Evolutionary conservation across 345 rosid species (phyloP), one percentile per base, ranked within the genome.

Genomic region (Citropsis articulata): DNA sequence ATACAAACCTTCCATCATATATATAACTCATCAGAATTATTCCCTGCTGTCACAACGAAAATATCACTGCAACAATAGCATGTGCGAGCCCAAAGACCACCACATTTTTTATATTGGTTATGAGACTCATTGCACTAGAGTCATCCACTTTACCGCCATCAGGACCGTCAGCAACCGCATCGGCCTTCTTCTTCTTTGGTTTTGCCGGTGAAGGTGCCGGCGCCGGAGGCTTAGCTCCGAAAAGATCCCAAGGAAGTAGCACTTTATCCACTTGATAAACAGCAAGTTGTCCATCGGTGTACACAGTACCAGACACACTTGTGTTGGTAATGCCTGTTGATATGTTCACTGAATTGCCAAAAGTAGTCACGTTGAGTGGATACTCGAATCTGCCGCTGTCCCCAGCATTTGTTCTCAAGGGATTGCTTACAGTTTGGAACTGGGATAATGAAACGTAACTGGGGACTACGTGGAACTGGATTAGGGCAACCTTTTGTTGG

Each of bases 161-260:
- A 0, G 90, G 82, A 10, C 45, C 78, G 9, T 84, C 76, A 1
- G 57, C 75, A 6, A 71, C 84, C 2, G 66, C 69, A 61, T 30
- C 70, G 13, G 80, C 61, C 0, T 77, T 79, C 70, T 80, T 78
- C 85, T 86, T 84, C 75, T 77, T 79, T n/a, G 81, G 67, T 79
- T 83, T 81, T 7, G 74, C 50, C 0, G 91, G 87, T 4, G 88
- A 66, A 0, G 91, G 89, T 1, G 91, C 84, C 0, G 89, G 85
- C 0, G 91, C 84, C 0, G 91, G 91, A 40, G 91, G 88, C 71
- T 80, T 85, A 6, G 84, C 77, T 10, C 83, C 84, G n/a, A 88
- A 82, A 48, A 88, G 76, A 66, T 77, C 84, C 62, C 80, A 56
- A 12, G 91, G 91, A 62, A 83, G 89, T 78, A 83, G 38, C 85